phyloP scores from a whole-genome alignment of 805 yeast genomes.

The Cyberlindnera americana region DNA sequence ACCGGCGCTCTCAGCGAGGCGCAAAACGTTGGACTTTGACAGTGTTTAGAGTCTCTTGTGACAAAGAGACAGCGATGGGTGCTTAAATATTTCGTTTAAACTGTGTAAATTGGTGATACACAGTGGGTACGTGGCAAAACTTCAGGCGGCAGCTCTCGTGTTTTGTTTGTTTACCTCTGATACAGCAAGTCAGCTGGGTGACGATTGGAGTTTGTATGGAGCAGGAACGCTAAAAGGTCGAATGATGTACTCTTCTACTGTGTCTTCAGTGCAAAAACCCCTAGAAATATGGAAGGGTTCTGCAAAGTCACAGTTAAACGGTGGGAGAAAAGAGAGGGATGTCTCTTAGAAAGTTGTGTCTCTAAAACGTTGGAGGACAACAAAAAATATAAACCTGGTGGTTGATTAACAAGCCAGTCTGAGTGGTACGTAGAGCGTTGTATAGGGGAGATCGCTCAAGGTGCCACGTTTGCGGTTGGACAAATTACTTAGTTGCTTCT shows the following conservation, averaged over 20 bases:
- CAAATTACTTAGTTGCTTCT: too few relatives aligned
- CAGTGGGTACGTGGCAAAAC: slow-evolving; percentile 12
- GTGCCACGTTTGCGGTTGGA: too few relatives aligned
- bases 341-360: neutral
- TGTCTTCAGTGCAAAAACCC: slow-evolving; percentile 3
- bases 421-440: too few relatives aligned
- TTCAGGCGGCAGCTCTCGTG: slow-evolving; percentile 55
- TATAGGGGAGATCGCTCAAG: too few relatives aligned
- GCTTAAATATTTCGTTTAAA: too few relatives aligned
- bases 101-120: slow-evolving; percentile 7
- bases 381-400: too few relatives aligned
- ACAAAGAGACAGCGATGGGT: too few relatives aligned
- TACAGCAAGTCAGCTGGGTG: slow-evolving; percentile 11
- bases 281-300: too few relatives aligned
- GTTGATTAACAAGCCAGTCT: too few relatives aligned
- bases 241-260: neutral
- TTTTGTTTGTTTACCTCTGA: neutral
- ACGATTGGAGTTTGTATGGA: neutral
- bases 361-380: too few relatives aligned
- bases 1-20: slow-evolving; percentile 25
- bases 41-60: slow-evolving; percentile 12
- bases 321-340: too few relatives aligned
- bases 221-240: slow-evolving; percentile 2
- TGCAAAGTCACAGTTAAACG: too few relatives aligned
- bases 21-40: slow-evolving; percentile 23